Base-by-base conservation (phyloP, 2,329 filamentous ascomycete species). In the Nigrograna mackinnonii region DNA sequence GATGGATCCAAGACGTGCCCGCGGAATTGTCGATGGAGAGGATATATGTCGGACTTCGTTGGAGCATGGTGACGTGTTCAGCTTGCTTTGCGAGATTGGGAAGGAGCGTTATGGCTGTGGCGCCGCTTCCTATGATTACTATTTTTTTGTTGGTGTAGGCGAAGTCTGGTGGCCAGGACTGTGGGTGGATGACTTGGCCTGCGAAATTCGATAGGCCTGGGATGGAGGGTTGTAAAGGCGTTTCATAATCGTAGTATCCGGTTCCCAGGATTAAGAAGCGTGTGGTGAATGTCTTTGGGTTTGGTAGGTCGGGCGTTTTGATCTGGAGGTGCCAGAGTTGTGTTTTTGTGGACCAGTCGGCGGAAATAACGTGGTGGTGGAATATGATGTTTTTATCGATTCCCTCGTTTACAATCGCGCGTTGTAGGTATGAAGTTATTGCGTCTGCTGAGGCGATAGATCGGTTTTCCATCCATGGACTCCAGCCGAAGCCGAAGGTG, bases 101-200 rank as follows among this genome's bases (percentile, higher is more conserved):
- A 3, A 92, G 63, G 1, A 94, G 74, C 0, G 88, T 91, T 37
- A 91, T 67, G 13, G 87, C 86, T 0, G 89, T 92, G 5, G 88
- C 88, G 13, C 89, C 89, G 17, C 79, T 85, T 16, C 87, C 87
- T 47, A 91, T 79, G 43, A 91, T 75, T 39, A 87, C 77, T 12
- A 91, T 72, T 22, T 79, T 77, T 64, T 89, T 88, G 60, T 75
- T 71, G 1, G 72, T 63, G 57, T 86, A 84, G 56, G 87, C 78
- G 32, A 85, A 69, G 32, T 82, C 75, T 37, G 83, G 70, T 0
- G 85, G 84, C 87, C 87, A 90, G 68, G 86, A 87, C 52, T 88
- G 85, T 1, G 85, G 85, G 49, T 87, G 84, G 2, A 86, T 71
- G 14, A 83, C 68, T 28, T 73, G 61, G 20, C 85, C 84, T 39